A percentile compares a stretch with the other conserved stretches of the same genome.
phyloP scores from a whole-genome alignment of 2,329 filamentous ascomycete species.

The Chalara sp. region DNA sequence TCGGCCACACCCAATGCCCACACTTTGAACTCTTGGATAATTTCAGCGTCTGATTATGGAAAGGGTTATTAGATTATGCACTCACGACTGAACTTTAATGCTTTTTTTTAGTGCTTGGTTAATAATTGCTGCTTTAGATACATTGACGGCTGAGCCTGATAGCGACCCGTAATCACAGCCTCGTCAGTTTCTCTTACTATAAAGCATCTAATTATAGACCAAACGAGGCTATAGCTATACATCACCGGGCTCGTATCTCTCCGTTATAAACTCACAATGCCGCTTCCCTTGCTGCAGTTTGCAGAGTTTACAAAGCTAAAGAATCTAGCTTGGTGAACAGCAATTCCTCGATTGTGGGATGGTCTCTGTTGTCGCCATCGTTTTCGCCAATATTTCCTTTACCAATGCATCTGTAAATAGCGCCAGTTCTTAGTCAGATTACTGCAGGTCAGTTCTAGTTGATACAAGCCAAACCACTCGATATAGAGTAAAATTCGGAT shows the following conservation, averaged over 20 bases:
- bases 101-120: not conserved
- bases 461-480: conserved; percentile 1
- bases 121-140: conserved; percentile 3
- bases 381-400: conserved; percentile 1
- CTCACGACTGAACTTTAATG: too few species aligned
- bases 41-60: too few species aligned
- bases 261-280: conserved; percentile 6
- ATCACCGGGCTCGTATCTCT: conserved; percentile 6
- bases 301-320: conserved; percentile 8
- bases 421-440: conserved; percentile 3
- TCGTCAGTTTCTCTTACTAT: not conserved
- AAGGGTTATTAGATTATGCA: too few species aligned
- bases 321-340: conserved; percentile 9
- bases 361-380: conserved; percentile 5
- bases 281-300: conserved; percentile 7
- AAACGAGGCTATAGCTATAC: conserved; percentile 7
- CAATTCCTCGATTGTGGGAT: conserved; percentile 13
- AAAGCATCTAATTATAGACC: conserved; percentile 8
- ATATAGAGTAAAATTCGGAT: conserved; percentile 4
- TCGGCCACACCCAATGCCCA: too few species aligned
- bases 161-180: conserved; percentile 1
- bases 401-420: not conserved
- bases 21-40: too few species aligned
- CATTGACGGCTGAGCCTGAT: conserved; percentile 1
- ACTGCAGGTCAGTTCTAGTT: conserved; percentile 2